Evolutionary conservation across 1,284 basidiomycete species (phyloP).

Genomic region (Sporisorium iseilematis-ciliati): DNA sequence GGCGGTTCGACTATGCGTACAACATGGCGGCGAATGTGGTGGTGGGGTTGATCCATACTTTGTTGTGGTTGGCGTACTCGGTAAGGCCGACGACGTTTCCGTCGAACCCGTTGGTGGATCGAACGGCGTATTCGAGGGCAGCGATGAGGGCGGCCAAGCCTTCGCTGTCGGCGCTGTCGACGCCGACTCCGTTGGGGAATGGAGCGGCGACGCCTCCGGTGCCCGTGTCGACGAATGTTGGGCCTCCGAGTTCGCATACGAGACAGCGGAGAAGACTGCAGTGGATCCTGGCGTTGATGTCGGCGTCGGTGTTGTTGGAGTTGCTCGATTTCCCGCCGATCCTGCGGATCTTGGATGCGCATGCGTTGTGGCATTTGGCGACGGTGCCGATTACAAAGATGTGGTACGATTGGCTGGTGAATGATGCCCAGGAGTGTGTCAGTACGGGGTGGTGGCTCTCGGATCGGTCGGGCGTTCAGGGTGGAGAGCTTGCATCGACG

Average conservation of each 20-base stretch:
- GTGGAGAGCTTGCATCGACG: constrained; percentile 18
- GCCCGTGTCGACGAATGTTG: constrained; percentile 51
- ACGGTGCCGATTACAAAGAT: constrained; percentile 82
- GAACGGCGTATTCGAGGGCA: constrained; percentile 45
- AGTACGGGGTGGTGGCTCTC: constrained; percentile 57
- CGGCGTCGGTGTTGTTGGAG: constrained; percentile 83
- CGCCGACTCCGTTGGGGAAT: constrained; percentile 31
- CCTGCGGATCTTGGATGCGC: constrained; percentile 84
- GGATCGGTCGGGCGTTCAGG: constrained; percentile 23
- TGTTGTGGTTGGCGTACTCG: constrained; percentile 78
- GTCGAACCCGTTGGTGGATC: constrained; percentile 44
- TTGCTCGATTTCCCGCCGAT: constrained; percentile 90
- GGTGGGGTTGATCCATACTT: constrained; percentile 79
- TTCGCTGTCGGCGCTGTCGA: constrained; percentile 35
- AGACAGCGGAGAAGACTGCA: constrained; percentile 71
- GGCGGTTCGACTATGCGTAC: constrained; percentile 93
- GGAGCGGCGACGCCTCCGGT: constrained; percentile 55
- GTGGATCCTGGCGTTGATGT: constrained; percentile 77
- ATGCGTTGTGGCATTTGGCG: constrained; percentile 91
- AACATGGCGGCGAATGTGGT: constrained; percentile 89
- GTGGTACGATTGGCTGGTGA: constrained; percentile 76
- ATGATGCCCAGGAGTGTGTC: constrained; percentile 65
- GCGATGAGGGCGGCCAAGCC: constrained; percentile 75
- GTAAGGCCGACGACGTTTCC: constrained; percentile 51
- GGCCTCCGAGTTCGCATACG: constrained; percentile 53